Base-by-base conservation (phyloP, 1,284 basidiomycete species). In the Naganishia cerealis region DNA sequence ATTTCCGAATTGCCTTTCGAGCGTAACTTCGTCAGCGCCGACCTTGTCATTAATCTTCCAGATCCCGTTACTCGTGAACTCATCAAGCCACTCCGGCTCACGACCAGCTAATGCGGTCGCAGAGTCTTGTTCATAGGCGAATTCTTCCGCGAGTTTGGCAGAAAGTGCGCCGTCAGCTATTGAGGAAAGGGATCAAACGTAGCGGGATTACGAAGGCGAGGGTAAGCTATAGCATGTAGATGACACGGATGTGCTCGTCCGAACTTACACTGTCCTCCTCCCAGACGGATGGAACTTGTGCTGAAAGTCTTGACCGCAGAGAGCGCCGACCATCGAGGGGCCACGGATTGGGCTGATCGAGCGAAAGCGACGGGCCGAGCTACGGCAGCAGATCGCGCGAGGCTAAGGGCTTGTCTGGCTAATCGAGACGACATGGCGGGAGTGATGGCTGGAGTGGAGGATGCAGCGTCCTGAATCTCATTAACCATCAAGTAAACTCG, bases 1-100 rank as follows among this genome's bases (percentile, higher is more conserved):
- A 77, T 92, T 93, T 72, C 93, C 94, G 78, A 94, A 98, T 73
- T 88, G 88, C 71, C 94, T 87, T 39, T 83, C 84, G 40, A 99
- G 81, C 24, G 85, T 82, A 43, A 98, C 87, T 78, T 97, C 94
- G 79, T 97, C 94, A 56, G 87, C 85, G 40, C 89, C 91, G 8
- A 83, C 73, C 38, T 80, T 79, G 77, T 96, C 92, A 71, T 87
- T 83, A 73, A 98, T 86, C 86, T 92, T 81, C 92, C 94, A 97
- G 26, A 90, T 79, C 40, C 89, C 88, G 73, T 87, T 83, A 56
- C 81, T 81, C 78, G 87, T 87, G 85, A 97, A 93, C 33, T 85
- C 80, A 75, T 85, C 85, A 74, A 98, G 78, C 79, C 93, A 95
- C 39, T 89, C 89, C 26, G 93, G 93, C 67, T 81, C 78, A 15